phyloP scores from a whole-genome alignment of 768 basidiomycete genomes.

The Podaxis sp. region DNA sequence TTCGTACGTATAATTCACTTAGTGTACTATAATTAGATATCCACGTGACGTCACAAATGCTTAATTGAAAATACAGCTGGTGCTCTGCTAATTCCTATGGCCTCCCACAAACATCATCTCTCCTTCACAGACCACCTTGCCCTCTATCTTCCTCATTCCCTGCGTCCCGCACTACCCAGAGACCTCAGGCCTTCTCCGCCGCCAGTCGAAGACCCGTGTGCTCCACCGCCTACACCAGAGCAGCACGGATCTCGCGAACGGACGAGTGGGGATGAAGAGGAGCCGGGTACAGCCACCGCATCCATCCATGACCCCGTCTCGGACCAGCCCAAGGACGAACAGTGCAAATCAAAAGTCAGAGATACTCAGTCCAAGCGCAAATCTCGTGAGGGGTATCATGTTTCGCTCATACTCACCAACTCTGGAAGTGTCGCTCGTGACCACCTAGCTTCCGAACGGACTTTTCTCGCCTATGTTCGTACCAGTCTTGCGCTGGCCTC shows the following conservation, averaged over 20 bases:
- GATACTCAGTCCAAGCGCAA: not conserved
- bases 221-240: not conserved
- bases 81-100: not conserved
- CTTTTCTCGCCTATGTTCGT: slow-evolving; percentile 52
- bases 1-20: not conserved
- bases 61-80: not conserved
- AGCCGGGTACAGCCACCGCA: not conserved
- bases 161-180: not conserved
- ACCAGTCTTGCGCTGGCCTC: slow-evolving; percentile 49
- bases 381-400: slow-evolving; percentile 11
- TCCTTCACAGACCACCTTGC: slow-evolving; percentile 7
- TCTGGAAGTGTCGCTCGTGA: slow-evolving; percentile 50
- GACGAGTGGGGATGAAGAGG: not conserved
- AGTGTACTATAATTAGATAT: not conserved
- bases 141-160: not conserved
- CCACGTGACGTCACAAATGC: not conserved
- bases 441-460: slow-evolving; percentile 51
- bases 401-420: slow-evolving; percentile 34
- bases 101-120: not conserved
- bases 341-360: not conserved
- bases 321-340: too few relatives aligned
- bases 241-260: not conserved
- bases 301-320: not conserved
- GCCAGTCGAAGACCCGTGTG: not conserved
- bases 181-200: not conserved